Evolutionary conservation across 345 rosid genomes (phyloP), one percentile per base, ranked within the genome.

Genomic region (Physaria fendleri): DNA sequence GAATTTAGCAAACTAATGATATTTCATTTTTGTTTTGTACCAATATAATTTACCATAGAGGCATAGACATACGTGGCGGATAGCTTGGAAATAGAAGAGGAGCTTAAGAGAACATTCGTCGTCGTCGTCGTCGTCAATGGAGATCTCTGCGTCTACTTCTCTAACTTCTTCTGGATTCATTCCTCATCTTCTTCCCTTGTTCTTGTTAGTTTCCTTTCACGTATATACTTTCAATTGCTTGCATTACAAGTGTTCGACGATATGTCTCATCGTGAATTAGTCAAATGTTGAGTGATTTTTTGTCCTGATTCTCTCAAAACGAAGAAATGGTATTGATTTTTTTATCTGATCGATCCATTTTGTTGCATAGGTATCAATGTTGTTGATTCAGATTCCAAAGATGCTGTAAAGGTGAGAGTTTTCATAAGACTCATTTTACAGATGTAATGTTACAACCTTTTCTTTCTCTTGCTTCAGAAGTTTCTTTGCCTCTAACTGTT

Each of bases 331-430:
- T n/a, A 8, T 1, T 5, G 1, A 4, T 3, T 5, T 35, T 0
- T 9, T 39, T 6, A 30, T 7, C 17, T 32, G 14, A 35, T 38
- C 13, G n/a, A 43, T 41, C 38, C 34, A 7, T 43, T 55, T 47
- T 56, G 32, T 39, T 63, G 40, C 5, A 2, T 60, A 37, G 78
- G 62, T 7, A 13, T 57, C 8, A 48, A 41, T 62, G 79, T 74
- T 59, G 74, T 66, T 64, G 73, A 27, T 8, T 38, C 44, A 43
- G 74, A 69, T 49, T 16, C 66, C 50, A 56, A 64, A 16, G 74
- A 71, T 61, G 61, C 16, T 51, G 60, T 78, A 6, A 79, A 78
- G 81, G 82, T 78, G 56, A 76, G 79, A 52, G 9, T 47, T 62
- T 29, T 39, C 44, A 46, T 12, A 32, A 37, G 17, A 38, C 21